Evolutionary conservation across 108 stramenopile genomes (phyloP).

Genomic region (Nitzschia sp.): DNA sequence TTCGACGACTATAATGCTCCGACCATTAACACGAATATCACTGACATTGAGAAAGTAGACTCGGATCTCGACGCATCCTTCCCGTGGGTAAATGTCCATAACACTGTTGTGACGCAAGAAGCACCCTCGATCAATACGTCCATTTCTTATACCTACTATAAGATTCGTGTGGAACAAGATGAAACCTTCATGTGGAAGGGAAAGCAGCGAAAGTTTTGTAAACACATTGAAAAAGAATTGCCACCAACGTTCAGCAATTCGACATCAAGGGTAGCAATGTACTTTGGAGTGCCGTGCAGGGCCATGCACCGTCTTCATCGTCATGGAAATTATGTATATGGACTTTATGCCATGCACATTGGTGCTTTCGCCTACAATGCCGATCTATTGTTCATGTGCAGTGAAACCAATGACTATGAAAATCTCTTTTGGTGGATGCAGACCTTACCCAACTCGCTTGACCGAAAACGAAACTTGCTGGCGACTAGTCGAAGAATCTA

Average conservation of each 20-base stretch:
- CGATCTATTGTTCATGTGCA: conserved; percentile 21
- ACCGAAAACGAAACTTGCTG: background rate
- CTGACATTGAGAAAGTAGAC: background rate
- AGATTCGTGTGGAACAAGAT: background rate
- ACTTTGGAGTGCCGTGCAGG: conserved; percentile 5
- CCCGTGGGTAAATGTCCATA: background rate
- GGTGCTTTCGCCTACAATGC: conserved; percentile 24
- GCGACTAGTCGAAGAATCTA: background rate
- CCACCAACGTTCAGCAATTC: background rate
- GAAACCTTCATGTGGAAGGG: conserved; percentile 34
- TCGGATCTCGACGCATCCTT: background rate
- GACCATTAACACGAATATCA: background rate
- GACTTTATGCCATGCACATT: conserved; percentile 32
- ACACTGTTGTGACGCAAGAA: background rate
- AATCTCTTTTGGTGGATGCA: conserved; percentile 31
- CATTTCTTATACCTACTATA: background rate
- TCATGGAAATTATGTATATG: conserved; percentile 28
- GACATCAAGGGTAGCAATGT: background rate
- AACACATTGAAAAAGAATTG: conserved; percentile 17
- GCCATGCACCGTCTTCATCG: conserved; percentile 3
- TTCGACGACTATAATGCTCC: background rate
- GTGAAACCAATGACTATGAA: conserved; percentile 4
- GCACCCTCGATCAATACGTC: background rate
- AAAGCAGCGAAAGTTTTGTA: conserved; percentile 20
- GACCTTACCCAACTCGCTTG: background rate